Evolutionary conservation across 2,329 filamentous ascomycete species (phyloP).

Genomic region (Ophiocordyceps robertsii): DNA sequence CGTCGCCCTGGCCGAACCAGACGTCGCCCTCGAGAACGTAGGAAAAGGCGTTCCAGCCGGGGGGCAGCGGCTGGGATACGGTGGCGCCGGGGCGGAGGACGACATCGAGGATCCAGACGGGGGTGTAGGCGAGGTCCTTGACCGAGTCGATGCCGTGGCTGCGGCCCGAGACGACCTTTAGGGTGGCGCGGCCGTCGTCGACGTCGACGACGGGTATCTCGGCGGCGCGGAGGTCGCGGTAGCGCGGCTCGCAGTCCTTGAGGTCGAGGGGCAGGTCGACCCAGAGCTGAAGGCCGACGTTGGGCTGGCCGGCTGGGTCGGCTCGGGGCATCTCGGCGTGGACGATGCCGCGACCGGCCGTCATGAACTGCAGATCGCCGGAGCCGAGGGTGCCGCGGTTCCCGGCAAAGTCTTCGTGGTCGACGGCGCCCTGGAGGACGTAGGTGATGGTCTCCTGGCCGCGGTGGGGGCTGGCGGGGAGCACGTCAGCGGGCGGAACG

Average conservation of each 20-base stretch:
- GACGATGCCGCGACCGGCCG: constrained; percentile 79
- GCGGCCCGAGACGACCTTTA: constrained; percentile 86
- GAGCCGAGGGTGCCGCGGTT: constrained; percentile 70
- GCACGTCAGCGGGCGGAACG: no score
- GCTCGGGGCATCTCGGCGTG: constrained; percentile 90
- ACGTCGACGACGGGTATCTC: constrained; percentile 68
- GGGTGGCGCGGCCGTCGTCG: constrained; percentile 58
- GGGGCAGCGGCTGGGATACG: constrained; percentile 61
- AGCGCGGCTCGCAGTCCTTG: constrained; percentile 83
- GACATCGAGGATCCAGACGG: constrained; percentile 90
- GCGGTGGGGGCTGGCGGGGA: constrained; percentile 36
- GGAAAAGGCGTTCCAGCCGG: constrained; percentile 79
- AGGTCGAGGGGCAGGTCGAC: constrained; percentile 74
- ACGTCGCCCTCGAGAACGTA: constrained; percentile 70
- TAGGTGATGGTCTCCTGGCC: constrained; percentile 87
- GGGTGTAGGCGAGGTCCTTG: constrained; percentile 86
- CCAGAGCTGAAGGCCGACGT: constrained; percentile 88
- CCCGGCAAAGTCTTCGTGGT: constrained; percentile 87
- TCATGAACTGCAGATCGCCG: constrained; percentile 98
- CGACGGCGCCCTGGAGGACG: constrained; percentile 69
- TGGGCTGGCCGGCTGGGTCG: constrained; percentile 61
- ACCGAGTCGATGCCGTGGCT: constrained; percentile 75
- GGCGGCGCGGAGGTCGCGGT: constrained; percentile 64
- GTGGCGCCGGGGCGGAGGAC: constrained; percentile 66
- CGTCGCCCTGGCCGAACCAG: constrained; percentile 42